These are phyloP conservation scores for Penicillium malachiteum DNA, from an alignment of 495 filamentous ascomycete genomes.

Conservation along the genomic window DNA sequence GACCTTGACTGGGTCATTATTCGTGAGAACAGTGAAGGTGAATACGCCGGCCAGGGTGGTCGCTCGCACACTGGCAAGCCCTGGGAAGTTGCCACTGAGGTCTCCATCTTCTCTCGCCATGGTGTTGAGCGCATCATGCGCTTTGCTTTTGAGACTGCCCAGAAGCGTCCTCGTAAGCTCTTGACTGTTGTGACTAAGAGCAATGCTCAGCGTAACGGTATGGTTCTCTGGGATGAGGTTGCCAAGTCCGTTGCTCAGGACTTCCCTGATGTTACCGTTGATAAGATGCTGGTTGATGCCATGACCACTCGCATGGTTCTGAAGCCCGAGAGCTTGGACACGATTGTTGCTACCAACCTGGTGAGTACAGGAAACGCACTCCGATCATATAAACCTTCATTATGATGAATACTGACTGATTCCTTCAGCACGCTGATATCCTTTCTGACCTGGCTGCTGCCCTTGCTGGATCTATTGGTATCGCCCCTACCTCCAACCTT, in stretches of 20 bases:
- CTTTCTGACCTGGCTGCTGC: slow-evolving; percentile 58
- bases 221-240: slow-evolving; percentile 60
- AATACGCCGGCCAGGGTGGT: slow-evolving; percentile 58
- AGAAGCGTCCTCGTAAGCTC: slow-evolving; percentile 44
- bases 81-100: slow-evolving; percentile 55
- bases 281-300: slow-evolving; percentile 61
- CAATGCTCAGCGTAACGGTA: slow-evolving; percentile 57
- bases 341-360: slow-evolving; percentile 57
- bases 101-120: slow-evolving; percentile 53
- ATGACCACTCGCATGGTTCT: slow-evolving; percentile 59
- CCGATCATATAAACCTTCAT: too few species aligned
- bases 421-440: slow-evolving; percentile 51
- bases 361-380: slow-evolving; percentile 17
- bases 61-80: slow-evolving; percentile 48
- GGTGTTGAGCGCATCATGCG: slow-evolving; percentile 56
- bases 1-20: slow-evolving; percentile 58
- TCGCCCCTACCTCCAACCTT: slow-evolving; percentile 62
- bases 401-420: neutral
- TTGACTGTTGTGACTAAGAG: slow-evolving; percentile 60
- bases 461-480: slow-evolving; percentile 56
- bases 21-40: slow-evolving; percentile 58
- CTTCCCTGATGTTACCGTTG: slow-evolving; percentile 52
- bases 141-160: slow-evolving; percentile 55
- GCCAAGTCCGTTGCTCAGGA: slow-evolving; percentile 44
- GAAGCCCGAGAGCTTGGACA: slow-evolving; percentile 53